Evolutionary conservation across 2,329 filamentous ascomycete species (phyloP).

Genomic region (Colletotrichum falcatum): DNA sequence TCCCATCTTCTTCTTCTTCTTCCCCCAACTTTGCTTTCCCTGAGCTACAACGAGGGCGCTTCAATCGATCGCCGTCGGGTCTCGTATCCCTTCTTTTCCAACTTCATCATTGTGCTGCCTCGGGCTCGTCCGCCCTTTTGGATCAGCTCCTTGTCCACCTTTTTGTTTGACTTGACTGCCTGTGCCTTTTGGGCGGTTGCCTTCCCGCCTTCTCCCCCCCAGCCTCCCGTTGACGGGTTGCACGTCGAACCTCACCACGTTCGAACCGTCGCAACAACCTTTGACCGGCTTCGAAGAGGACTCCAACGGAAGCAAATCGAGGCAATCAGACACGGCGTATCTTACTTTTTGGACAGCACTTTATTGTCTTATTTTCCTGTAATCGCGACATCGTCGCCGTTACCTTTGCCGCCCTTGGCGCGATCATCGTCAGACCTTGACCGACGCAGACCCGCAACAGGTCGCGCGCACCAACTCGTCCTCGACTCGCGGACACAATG

Average conservation of each 20-base stretch:
- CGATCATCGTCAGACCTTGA: slow-evolving; percentile 41
- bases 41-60: slow-evolving; percentile 37
- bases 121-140: slow-evolving; percentile 15
- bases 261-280: slow-evolving; percentile 30
- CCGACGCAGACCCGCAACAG: slow-evolving; percentile 41
- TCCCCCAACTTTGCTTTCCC: slow-evolving; percentile 45
- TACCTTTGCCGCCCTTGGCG: slow-evolving; percentile 21
- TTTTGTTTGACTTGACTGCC: slow-evolving; percentile 17
- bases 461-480: slow-evolving; percentile 26
- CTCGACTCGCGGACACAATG: slow-evolving; percentile 59
- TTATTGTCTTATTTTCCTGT: slow-evolving; percentile 5
- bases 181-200: slow-evolving; percentile 24
- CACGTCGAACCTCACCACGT: slow-evolving; percentile 38
- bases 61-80: slow-evolving; percentile 39
- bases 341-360: not conserved
- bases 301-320: slow-evolving; percentile 9
- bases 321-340: slow-evolving; percentile 10
- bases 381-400: slow-evolving; percentile 17
- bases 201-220: slow-evolving; percentile 24
- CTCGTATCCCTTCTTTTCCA: slow-evolving; percentile 42
- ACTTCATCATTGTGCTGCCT: slow-evolving; percentile 33
- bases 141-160: slow-evolving; percentile 3
- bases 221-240: slow-evolving; percentile 39
- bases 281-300: slow-evolving; percentile 11
- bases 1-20: slow-evolving; percentile 54